Conservation (phyloP, 2,329 filamentous ascomycete species). For the Nothophaeocryptopus gaeumannii region DNA sequence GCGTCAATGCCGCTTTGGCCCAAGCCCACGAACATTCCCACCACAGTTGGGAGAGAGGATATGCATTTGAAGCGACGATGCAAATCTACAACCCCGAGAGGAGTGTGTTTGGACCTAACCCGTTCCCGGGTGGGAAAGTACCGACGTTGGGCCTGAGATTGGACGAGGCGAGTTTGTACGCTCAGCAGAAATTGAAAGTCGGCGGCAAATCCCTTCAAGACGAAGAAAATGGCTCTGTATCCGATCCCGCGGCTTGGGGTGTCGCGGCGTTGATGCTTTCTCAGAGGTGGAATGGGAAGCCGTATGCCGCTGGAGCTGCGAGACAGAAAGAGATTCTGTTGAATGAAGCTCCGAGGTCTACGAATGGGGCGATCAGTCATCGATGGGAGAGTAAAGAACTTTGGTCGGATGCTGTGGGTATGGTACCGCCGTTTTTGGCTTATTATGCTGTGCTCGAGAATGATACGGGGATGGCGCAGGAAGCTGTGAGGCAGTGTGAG, state of each 20-base stretch:
- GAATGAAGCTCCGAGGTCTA: conserved; percentile 39
- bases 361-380: conserved; percentile 51
- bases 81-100: conserved; percentile 39
- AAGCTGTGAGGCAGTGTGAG: conserved; percentile 41
- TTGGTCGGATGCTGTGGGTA: conserved; percentile 52
- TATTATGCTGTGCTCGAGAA: conserved; percentile 44
- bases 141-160: conserved; percentile 26
- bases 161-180: conserved; percentile 36
- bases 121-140: conserved; percentile 36
- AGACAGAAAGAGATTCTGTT: conserved; percentile 45
- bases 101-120: conserved; percentile 38
- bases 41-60: conserved; percentile 45
- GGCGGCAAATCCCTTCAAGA: conserved; percentile 34
- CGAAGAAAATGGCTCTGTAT: conserved; percentile 38
- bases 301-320: conserved; percentile 39
- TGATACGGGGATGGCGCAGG: conserved; percentile 37
- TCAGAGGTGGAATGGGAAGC: conserved; percentile 24
- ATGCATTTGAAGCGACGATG: conserved; percentile 41
- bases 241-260: conserved; percentile 47
- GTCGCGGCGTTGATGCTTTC: conserved; percentile 46
- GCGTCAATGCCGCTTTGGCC: conserved; percentile 25
- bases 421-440: conserved; percentile 51
- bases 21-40: conserved; percentile 35
- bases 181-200: conserved; percentile 30
- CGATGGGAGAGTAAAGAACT: conserved; percentile 43